These are phyloP conservation scores for Wickerhamomyces alni DNA, from an alignment of 805 yeast species.

Conservation along the genomic window DNA sequence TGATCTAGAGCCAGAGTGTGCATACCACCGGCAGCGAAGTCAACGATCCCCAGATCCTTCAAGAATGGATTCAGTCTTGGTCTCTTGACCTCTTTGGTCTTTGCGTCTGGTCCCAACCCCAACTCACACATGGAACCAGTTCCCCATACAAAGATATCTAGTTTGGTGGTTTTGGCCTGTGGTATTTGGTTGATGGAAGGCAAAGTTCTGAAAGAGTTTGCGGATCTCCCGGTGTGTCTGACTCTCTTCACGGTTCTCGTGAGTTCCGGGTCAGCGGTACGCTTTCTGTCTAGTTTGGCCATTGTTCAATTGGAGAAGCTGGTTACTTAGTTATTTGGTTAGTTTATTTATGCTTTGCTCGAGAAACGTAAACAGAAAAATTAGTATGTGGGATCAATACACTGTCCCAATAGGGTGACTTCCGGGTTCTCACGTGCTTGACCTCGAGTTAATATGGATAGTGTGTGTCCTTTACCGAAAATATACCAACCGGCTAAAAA, in stretches of 20 bases:
- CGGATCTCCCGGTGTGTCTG: constrained; percentile 24
- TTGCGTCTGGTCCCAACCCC: constrained; percentile 94
- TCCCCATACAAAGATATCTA: constrained; percentile 92
- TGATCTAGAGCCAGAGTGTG: constrained; percentile 81
- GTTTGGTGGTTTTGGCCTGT: constrained; percentile 21
- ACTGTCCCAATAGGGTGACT: constrained; percentile 4
- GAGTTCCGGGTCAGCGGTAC: constrained; percentile 15
- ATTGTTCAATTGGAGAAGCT: constrained; percentile 4
- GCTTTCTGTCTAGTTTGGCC: constrained; percentile 23
- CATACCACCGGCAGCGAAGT: constrained; percentile 94
- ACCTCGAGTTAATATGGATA: too few relatives aligned
- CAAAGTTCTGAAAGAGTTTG: constrained; percentile 20
- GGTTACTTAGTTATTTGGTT: too few relatives aligned
- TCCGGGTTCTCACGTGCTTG: constrained; percentile 3
- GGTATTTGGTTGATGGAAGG: constrained; percentile 24
- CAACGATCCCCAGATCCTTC: constrained; percentile 68
- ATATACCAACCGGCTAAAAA: not conserved
- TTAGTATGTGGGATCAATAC: not conserved
- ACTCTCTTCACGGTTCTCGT: constrained; percentile 13
- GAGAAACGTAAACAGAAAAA: constrained; percentile 1
- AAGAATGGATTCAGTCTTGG: constrained; percentile 86
- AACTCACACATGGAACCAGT: constrained; percentile 96
- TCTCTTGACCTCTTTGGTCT: constrained; percentile 88
- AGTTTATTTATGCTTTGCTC: not conserved
- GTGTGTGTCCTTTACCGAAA: constrained; percentile 1